Conservation (phyloP, 768 basidiomycete species). For the Neoboletus magnificus region DNA sequence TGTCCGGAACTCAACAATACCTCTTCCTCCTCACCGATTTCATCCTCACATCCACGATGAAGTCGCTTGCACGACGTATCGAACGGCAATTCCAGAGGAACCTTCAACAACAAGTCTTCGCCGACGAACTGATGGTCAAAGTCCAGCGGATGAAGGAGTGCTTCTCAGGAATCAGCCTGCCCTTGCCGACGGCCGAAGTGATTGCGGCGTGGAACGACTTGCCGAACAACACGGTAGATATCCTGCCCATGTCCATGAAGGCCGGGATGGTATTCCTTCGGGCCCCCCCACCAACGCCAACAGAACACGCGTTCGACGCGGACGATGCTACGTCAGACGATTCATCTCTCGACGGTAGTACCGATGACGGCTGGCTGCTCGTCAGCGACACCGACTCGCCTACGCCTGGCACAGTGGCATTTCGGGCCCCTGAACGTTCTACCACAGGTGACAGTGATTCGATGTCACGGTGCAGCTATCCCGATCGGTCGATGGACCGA, state of each 20-base stretch:
- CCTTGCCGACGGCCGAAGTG: conserved; percentile 14
- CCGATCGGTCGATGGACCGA: background rate
- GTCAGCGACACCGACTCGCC: conserved; percentile 1
- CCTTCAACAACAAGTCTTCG: conserved; percentile 2
- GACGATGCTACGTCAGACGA: conserved; percentile 1
- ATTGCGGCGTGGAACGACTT: conserved; percentile 24
- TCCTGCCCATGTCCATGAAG: conserved; percentile 9
- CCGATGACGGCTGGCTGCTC: background rate
- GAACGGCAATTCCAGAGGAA: conserved; percentile 14
- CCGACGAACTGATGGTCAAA: conserved; percentile 14
- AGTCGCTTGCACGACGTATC: background rate
- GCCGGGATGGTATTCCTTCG: background rate
- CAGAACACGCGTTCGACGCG: background rate
- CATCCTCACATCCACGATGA: conserved; percentile 4
- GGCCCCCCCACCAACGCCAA: conserved; percentile 24
- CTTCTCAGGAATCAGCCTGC: conserved; percentile 15
- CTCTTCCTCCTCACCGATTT: background rate
- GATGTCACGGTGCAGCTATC: background rate
- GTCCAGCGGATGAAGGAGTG: conserved; percentile 16
- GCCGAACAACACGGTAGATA: conserved; percentile 21
- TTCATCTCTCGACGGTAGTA: background rate
- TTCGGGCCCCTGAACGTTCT: background rate
- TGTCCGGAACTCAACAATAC: background rate
- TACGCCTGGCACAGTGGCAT: background rate
- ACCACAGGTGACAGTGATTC: background rate